A percentile compares a stretch with the other conserved stretches of the same genome.
phyloP scores from a whole-genome alignment of 2,329 filamentous ascomycete species.

The Penicillium sp. region DNA sequence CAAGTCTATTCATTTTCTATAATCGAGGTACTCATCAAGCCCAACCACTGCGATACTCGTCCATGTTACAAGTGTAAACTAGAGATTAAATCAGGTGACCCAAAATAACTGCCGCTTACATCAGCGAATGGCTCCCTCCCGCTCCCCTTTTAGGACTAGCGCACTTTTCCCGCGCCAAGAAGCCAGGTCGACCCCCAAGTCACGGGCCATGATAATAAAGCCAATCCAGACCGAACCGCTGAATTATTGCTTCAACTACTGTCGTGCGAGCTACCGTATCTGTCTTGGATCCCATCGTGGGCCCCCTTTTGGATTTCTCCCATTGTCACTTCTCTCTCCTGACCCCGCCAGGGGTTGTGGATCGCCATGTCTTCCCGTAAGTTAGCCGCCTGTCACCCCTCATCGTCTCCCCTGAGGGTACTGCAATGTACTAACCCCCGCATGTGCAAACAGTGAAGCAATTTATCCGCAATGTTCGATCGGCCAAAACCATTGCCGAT shows the following conservation, averaged over 20 bases:
- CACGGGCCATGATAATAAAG: constrained; percentile 34
- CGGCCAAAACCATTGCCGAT: constrained; percentile 98
- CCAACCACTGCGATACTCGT: too few species aligned
- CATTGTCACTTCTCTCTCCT: constrained; percentile 26
- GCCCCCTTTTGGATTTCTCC: constrained; percentile 17
- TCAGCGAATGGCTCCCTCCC: constrained; percentile 5
- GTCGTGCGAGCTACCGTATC: constrained; percentile 10
- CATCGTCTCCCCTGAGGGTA: constrained; percentile 33
- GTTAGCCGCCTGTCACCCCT: constrained; percentile 41
- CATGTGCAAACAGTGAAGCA: constrained; percentile 77
- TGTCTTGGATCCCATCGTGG: constrained; percentile 20
- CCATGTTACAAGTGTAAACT: not conserved
- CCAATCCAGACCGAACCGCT: constrained; percentile 30
- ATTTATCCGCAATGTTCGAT: constrained; percentile 98
- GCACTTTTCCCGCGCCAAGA: constrained; percentile 28
- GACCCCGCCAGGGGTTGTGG: constrained; percentile 55
- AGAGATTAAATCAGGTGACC: constrained; percentile 8
- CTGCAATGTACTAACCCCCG: constrained; percentile 21
- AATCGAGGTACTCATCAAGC: too few species aligned
- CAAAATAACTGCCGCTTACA: not conserved
- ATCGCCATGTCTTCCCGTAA: constrained; percentile 64
- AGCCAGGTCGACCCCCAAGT: constrained; percentile 37
- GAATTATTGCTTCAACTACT: constrained; percentile 21
- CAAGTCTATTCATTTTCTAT: too few species aligned
- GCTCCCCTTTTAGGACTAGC: constrained; percentile 20